These are phyloP conservation scores for Pseudogymnoascus sp. DNA, from an alignment of 2,329 filamentous ascomycete species.

Conservation along the genomic window DNA sequence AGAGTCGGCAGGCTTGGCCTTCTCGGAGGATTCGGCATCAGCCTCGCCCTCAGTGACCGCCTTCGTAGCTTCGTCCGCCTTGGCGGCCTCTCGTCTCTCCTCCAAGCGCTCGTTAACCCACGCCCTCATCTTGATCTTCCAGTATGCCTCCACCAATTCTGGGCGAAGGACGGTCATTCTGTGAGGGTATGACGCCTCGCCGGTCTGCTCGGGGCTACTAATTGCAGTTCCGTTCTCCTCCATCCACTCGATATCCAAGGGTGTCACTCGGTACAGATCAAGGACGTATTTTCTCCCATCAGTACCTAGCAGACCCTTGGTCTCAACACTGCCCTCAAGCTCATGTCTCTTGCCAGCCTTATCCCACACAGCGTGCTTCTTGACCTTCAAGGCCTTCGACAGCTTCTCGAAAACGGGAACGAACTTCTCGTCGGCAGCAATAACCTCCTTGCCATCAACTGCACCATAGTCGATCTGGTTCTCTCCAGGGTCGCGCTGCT, in stretches of 20 bases:
- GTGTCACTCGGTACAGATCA: conserved; percentile 89
- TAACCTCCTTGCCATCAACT: conserved; percentile 91
- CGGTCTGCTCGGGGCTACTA: conserved; percentile 28
- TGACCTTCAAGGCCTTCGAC: conserved; percentile 81
- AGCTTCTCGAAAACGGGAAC: conserved; percentile 77
- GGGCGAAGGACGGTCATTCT: conserved; percentile 89
- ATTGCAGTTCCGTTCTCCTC: conserved; percentile 58
- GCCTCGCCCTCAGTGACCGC: conserved; percentile 31
- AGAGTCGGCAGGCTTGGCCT: conserved; percentile 22
- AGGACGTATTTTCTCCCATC: conserved; percentile 97
- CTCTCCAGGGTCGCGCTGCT: conserved; percentile 93
- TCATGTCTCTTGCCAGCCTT: conserved; percentile 87
- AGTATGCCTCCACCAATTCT: conserved; percentile 81
- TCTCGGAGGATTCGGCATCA: conserved; percentile 23
- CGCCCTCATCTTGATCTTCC: conserved; percentile 76
- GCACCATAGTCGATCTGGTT: conserved; percentile 98
- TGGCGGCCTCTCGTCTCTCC: conserved; percentile 42
- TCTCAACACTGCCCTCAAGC: conserved; percentile 91
- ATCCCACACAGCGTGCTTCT: conserved; percentile 95
- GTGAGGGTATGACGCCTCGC: conserved; percentile 61
- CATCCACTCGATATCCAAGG: conserved; percentile 82
- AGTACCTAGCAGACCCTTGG: conserved; percentile 92
- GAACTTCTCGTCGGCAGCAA: conserved; percentile 84
- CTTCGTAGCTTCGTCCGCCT: conserved; percentile 27
- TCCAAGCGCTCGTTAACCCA: conserved; percentile 76